A percentile compares a stretch with the other conserved stretches of the same genome.
phyloP scores from a whole-genome alignment of 2,329 filamentous ascomycete species.

The Fusarium redolens region DNA sequence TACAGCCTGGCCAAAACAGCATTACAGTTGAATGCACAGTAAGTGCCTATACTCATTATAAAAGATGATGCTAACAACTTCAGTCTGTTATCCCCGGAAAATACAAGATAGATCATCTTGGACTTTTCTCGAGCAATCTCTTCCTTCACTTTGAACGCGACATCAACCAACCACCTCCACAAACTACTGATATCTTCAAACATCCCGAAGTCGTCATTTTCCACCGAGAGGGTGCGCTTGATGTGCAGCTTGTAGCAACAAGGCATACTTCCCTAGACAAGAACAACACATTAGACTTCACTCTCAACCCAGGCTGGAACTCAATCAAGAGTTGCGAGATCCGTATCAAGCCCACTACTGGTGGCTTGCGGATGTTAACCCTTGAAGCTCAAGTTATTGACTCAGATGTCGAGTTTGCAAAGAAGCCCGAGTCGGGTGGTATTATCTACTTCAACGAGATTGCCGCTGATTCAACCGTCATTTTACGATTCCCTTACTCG shows the following conservation, averaged over 20 bases:
- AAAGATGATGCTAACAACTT: conserved; percentile 42
- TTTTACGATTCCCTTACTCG: conserved; percentile 81
- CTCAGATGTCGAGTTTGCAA: conserved; percentile 56
- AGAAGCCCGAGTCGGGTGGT: conserved; percentile 66
- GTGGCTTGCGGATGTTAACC: conserved; percentile 72
- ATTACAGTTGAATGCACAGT: conserved; percentile 52
- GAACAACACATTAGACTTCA: conserved; percentile 80
- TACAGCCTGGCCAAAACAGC: conserved; percentile 62
- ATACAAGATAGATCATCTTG: conserved; percentile 80
- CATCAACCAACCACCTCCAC: conserved; percentile 58
- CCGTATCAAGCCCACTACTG: conserved; percentile 72
- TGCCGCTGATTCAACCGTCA: conserved; percentile 58
- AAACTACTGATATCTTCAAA: conserved; percentile 63
- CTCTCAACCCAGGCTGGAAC: conserved; percentile 81
- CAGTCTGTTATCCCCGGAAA: conserved; percentile 76
- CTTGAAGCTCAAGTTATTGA: conserved; percentile 66
- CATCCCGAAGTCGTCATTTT: conserved; percentile 77
- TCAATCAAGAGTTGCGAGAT: conserved; percentile 69
- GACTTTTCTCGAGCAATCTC: conserved; percentile 72
- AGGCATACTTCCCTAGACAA: conserved; percentile 83
- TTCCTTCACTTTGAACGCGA: conserved; percentile 74
- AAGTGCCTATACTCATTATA: conserved; percentile 28
- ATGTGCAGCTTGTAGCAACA: conserved; percentile 73
- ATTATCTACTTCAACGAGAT: conserved; percentile 64
- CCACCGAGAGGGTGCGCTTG: conserved; percentile 74